Percentiles rank a stretch among this genome's conserved stretches.
Evolutionary conservation across 2,329 filamentous ascomycete genomes (phyloP).

Genomic region (Beauveria scarabaeidicola): DNA sequence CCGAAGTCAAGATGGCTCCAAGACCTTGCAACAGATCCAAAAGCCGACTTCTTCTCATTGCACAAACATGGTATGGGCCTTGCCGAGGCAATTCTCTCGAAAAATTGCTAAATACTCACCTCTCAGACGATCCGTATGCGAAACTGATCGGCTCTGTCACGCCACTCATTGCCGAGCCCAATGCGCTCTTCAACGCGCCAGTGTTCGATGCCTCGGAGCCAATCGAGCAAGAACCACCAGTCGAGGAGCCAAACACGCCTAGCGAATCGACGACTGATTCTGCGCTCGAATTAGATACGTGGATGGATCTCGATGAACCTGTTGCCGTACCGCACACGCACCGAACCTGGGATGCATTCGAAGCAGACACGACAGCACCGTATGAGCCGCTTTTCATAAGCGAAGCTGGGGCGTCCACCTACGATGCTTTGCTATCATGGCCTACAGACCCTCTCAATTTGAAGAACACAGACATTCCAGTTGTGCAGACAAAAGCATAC

Average conservation of each 20-base stretch:
- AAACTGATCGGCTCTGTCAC: not conserved
- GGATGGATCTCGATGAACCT: constrained; percentile 34
- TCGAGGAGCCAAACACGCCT: constrained; percentile 9
- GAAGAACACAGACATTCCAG: constrained; percentile 28
- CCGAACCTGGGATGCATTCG: constrained; percentile 64
- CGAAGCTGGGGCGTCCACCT: constrained; percentile 57
- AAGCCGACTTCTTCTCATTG: constrained; percentile 35
- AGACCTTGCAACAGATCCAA: constrained; percentile 15
- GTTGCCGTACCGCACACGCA: constrained; percentile 32
- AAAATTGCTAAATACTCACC: not conserved
- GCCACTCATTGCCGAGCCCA: constrained; percentile 8
- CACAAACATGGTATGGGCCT: constrained; percentile 24
- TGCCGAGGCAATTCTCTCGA: not conserved
- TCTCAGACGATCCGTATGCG: not conserved
- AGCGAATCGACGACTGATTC: constrained; percentile 15
- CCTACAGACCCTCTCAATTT: constrained; percentile 31
- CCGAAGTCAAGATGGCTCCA: constrained; percentile 43
- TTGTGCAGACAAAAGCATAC: constrained; percentile 42
- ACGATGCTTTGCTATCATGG: constrained; percentile 52
- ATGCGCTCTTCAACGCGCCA: constrained; percentile 37
- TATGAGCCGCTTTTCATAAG: constrained; percentile 50
- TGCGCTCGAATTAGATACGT: constrained; percentile 30
- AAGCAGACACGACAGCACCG: constrained; percentile 25
- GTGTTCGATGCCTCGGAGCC: not conserved
- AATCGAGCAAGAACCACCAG: not conserved